These are phyloP conservation scores for Nannochloris sp. DNA, from an alignment of 139 green algal genomes.

Conservation along the genomic window DNA sequence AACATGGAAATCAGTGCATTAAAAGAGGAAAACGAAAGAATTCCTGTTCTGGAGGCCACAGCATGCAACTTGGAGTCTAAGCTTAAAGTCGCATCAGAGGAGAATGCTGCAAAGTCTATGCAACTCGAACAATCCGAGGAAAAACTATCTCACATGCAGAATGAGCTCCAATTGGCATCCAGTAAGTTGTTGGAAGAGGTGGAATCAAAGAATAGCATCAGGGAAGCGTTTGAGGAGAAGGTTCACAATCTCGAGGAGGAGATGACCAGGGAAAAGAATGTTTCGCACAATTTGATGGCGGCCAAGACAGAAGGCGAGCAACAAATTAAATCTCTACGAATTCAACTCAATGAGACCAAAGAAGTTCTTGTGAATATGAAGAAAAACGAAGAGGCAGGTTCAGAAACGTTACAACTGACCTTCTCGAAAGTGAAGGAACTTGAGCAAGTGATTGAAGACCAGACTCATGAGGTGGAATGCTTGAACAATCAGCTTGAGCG, in stretches of 20 bases:
- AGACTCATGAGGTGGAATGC: no score
- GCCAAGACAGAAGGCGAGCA: conserved; percentile 4
- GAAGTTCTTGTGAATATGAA: neutral
- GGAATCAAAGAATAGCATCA: neutral
- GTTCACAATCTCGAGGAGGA: neutral
- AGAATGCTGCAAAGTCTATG: neutral
- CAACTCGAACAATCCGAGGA: neutral
- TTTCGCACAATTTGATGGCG: conserved; percentile 1
- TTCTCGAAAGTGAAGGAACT: neutral
- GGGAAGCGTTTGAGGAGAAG: neutral
- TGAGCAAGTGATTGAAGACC: no score
- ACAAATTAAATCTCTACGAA: neutral
- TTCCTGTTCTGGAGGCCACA: neutral
- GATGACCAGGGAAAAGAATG: neutral
- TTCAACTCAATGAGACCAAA: neutral
- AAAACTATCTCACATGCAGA: neutral
- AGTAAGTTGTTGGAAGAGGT: neutral
- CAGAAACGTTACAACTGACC: neutral
- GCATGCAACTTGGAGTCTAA: neutral
- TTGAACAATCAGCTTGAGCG: no score
- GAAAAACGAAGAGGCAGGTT: neutral
- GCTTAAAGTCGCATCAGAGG: neutral
- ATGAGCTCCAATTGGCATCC: no score
- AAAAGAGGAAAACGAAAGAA: neutral
- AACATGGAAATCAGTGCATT: neutral